Base-by-base conservation (phyloP, 805 yeast species). In the Zygosaccharomyces bisporus region DNA sequence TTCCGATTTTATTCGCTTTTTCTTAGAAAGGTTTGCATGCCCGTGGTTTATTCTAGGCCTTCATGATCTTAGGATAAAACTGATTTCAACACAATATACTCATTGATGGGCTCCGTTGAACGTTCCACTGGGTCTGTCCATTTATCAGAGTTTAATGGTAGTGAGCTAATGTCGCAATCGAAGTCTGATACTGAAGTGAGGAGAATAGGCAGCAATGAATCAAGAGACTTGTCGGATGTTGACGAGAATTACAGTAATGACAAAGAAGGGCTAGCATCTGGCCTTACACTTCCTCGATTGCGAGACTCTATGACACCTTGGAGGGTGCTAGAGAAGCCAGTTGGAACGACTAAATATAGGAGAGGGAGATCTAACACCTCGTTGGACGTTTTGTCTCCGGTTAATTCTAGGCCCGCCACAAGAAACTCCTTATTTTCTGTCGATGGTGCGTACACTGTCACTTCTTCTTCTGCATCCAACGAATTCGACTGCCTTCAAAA, bases 401-500 rank as follows among this genome's bases (percentile, higher is more conserved):
- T 44, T 4, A 50, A 41, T 43, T 50, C 55, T 7, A 47, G 52
- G 18, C 52, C 56, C 6, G 36, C 42, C 18, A 49, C 53, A 3
- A 34, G 58, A 24, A 52, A 47, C 31, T 54, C 57, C n/a, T 45
- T 53, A 14, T 54, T 55, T 20, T 53, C 55, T 4, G 42, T 41
- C 13, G 50, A 48, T 23, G 50, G 48, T 12, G 46, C 50, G 4
- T 43, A 36, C 19, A 46, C 45, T 3, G 39, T 34, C 9, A 46
- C 51, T n/a, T 42, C 56, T 1, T 42, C 49, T 12, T 36, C 53
- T 3, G 51, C 51, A 5, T 44, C 51, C 8, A 38, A 39, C 16
- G 75, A 70, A 46, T 50, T 70, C 21, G 70, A 69, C 42, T 59
- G 60, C n/a, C 47, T 76, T 36, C 60, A 68, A 40, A 59, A 60